A percentile compares a stretch with the other conserved stretches of the same genome.
These are phyloP conservation scores for Kazachstania viticola DNA, from an alignment of 805 yeast genomes.

Conservation along the genomic window DNA sequence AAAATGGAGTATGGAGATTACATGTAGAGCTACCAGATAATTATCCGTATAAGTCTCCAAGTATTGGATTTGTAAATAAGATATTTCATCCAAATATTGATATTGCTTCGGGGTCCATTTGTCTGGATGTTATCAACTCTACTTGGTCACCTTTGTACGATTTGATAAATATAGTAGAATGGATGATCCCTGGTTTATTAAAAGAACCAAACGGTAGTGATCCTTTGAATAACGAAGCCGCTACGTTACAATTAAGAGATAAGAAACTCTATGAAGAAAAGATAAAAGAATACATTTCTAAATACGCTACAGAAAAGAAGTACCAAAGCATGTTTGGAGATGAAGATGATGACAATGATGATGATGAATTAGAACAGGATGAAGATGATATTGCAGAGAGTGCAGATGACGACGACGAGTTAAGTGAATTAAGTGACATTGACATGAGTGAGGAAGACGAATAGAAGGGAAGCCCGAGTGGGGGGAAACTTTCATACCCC, in stretches of 20 bases:
- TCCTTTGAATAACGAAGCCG: slow-evolving; percentile 87
- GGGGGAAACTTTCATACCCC: too few relatives aligned
- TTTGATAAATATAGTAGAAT: slow-evolving; percentile 78
- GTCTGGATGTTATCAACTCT: slow-evolving; percentile 91
- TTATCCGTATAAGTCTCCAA: slow-evolving; percentile 91
- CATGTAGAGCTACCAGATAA: slow-evolving; percentile 92
- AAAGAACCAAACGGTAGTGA: slow-evolving; percentile 91
- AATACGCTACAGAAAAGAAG: slow-evolving; percentile 44
- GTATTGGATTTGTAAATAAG: slow-evolving; percentile 84
- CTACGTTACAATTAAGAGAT: slow-evolving; percentile 62
- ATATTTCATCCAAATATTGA: slow-evolving; percentile 95
- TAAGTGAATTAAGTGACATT: slow-evolving; percentile 20
- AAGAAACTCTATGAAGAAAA: slow-evolving; percentile 52
- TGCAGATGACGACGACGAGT: slow-evolving; percentile 10
- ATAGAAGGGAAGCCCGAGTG: too few relatives aligned
- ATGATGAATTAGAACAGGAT: slow-evolving; percentile 9
- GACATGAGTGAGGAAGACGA: slow-evolving; percentile 22
- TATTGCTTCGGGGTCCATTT: slow-evolving; percentile 80
- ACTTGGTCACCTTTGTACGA: slow-evolving; percentile 99
- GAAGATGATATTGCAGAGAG: slow-evolving; percentile 7
- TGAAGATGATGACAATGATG: slow-evolving; percentile 32
- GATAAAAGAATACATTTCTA: slow-evolving; percentile 62
- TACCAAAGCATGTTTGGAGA: slow-evolving; percentile 32
- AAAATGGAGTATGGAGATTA: slow-evolving; percentile 80
- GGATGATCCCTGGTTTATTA: slow-evolving; percentile 82